phyloP scores from a whole-genome alignment of 371 early-diverging fungal genomes.

The Apophysomyces sp. region DNA sequence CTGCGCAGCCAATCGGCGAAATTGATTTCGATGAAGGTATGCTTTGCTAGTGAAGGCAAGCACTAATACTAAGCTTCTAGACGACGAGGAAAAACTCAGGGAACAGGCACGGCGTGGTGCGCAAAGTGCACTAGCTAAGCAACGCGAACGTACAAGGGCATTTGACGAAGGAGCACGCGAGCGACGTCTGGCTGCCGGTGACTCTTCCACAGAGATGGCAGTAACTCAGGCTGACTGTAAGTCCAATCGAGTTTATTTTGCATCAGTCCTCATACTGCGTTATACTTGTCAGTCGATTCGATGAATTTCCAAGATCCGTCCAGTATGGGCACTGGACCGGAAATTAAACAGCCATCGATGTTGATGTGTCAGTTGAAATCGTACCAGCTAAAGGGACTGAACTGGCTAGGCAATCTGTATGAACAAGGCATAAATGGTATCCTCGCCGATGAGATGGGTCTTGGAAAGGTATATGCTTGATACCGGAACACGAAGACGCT shows the following conservation, averaged over 20 bases:
- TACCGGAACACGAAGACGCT: not conserved
- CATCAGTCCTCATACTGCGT: not conserved
- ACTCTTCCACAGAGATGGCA: conserved; percentile 40
- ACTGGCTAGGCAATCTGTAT: conserved; percentile 97
- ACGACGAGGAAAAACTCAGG: conserved; percentile 67
- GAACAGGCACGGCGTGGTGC: conserved; percentile 77
- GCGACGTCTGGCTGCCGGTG: conserved; percentile 44
- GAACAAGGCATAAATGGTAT: conserved; percentile 98
- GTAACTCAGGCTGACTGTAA: conserved; percentile 55
- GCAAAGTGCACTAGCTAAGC: conserved; percentile 76
- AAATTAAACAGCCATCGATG: conserved; percentile 85
- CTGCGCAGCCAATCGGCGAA: conserved; percentile 44
- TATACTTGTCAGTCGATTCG: conserved; percentile 52
- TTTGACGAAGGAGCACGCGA: conserved; percentile 70
- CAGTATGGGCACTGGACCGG: conserved; percentile 68
- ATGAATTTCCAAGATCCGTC: conserved; percentile 87
- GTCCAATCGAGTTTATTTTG: conserved; percentile 1
- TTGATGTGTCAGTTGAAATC: conserved; percentile 88
- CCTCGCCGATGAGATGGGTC: conserved; percentile 95
- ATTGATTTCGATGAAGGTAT: conserved; percentile 77
- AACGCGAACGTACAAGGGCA: conserved; percentile 66
- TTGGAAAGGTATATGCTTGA: conserved; percentile 63
- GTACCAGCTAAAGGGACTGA: conserved; percentile 98
- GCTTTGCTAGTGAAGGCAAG: not conserved
- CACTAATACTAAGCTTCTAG: conserved; percentile 16